These are phyloP conservation scores for Angomonas desouzai DNA, from an alignment of 208 protist genomes.

Conservation along the genomic window DNA sequence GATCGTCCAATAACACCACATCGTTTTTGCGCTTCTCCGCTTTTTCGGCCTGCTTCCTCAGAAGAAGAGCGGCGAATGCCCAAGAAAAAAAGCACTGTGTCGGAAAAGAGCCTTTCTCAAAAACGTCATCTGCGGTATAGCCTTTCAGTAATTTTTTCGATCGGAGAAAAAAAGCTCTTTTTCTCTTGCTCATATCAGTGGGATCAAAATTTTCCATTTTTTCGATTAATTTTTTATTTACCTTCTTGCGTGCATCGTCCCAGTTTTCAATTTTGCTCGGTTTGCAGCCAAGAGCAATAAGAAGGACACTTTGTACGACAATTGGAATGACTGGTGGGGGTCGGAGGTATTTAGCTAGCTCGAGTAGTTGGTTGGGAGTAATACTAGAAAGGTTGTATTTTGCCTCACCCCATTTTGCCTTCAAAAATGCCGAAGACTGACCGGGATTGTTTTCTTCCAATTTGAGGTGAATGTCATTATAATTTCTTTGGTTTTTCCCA, in stretches of 20 bases:
- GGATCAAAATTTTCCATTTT: constrained; percentile 55
- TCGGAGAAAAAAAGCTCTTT: constrained; percentile 48
- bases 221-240: constrained; percentile 35
- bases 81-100: constrained; percentile 57
- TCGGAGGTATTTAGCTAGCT: constrained; percentile 50
- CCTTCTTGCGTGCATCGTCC: constrained; percentile 39
- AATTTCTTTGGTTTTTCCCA: constrained; percentile 11
- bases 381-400: constrained; percentile 26
- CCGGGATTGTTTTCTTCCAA: constrained; percentile 34
- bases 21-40: constrained; percentile 13
- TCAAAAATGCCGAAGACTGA: constrained; percentile 36
- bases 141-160: constrained; percentile 46
- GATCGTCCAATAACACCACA: neutral
- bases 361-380: constrained; percentile 41
- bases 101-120: constrained; percentile 57
- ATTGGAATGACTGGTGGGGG: constrained; percentile 50
- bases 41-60: constrained; percentile 31
- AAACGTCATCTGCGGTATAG: constrained; percentile 36
- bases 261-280: constrained; percentile 46
- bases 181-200: constrained; percentile 28
- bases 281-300: constrained; percentile 46
- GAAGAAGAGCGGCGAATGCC: constrained; percentile 41
- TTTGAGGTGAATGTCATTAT: constrained; percentile 24
- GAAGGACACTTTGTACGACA: constrained; percentile 38
- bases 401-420: constrained; percentile 41